Base-by-base conservation (phyloP, 129 eudicot genomes). In the Logfia minima region DNA sequence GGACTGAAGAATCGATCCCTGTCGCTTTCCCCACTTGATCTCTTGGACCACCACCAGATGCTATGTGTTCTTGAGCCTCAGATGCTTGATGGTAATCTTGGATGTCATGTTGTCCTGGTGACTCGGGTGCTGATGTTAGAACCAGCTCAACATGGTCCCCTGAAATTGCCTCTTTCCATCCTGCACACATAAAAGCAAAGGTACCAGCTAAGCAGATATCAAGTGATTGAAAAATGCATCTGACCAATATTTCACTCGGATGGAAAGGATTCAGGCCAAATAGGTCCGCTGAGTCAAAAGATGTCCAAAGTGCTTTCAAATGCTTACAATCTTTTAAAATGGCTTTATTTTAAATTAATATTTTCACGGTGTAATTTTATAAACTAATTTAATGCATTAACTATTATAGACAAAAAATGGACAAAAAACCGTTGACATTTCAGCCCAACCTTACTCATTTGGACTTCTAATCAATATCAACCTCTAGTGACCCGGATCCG, bases 81-180 rank as follows among this genome's bases (percentile, higher is more conserved):
- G 81, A 71, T 37, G 80, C 77, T 70, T 29, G 56, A 74, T 68
- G 10, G 26, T 75, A 70, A 43, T 77, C 80, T 59, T 32, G 79
- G 4, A 37, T 39, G 10, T 78, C 84, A 39, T 32, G 52, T 29
- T 55, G 39, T 21, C 70, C 84, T 17, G 84, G 76, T 74, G 66
- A 63, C 29, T 84, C 80, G 18, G 78, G 61, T 53, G 78, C 87
- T 5, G 85, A 55, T 5, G 84, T 70, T 16, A 88, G 73, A 77
- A 85, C 87, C 64, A 91, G 70, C 61, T 69, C 84, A 82, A 81
- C 90, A 74, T 88, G 97, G 26, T 91, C 93, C 80, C 87, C 86
- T 22, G 97, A 70, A 21, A 85, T 85, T 45, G 90, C 97, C 77
- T 91, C 92, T 80, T 91, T 86, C 97, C 97, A 91, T 85, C 97